Evolutionary conservation across 306 rosid genomes (phyloP).

Genomic region (Amphicarpaea edgeworthii): DNA sequence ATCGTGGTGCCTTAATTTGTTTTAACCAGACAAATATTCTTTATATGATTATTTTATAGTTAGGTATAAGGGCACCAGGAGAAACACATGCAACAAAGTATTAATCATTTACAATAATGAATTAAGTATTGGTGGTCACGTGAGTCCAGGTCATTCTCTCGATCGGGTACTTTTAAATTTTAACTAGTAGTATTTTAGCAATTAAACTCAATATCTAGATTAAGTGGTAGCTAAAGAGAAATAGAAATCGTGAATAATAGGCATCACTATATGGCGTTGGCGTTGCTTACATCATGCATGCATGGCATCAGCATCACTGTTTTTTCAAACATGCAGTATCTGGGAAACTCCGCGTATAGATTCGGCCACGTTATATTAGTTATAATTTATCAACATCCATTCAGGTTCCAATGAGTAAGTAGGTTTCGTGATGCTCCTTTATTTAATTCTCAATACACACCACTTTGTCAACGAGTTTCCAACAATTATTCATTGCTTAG

Average conservation of each 20-base stretch:
- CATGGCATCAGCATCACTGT: constrained; percentile 37
- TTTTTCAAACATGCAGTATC: neutral
- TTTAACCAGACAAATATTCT: neutral
- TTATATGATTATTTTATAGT: neutral
- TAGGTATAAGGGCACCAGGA: constrained; percentile 15
- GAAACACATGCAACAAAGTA: neutral
- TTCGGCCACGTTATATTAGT: neutral
- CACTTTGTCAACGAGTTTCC: too few species aligned
- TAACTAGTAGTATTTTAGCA: too few species aligned
- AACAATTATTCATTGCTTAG: too few species aligned
- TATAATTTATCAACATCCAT: too few species aligned
- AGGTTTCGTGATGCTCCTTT: too few species aligned
- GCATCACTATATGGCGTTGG: constrained; percentile 27
- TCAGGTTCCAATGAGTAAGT: too few species aligned
- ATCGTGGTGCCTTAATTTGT: neutral
- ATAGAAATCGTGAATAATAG: too few species aligned
- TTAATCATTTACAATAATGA: neutral
- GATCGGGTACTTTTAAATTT: too few species aligned
- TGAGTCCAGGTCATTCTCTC: neutral
- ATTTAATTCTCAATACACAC: too few species aligned
- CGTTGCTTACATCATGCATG: constrained; percentile 42
- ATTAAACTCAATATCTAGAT: too few species aligned
- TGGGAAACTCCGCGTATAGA: neutral
- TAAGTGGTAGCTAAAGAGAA: too few species aligned
- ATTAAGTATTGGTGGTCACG: neutral